Conservation (phyloP, 495 filamentous ascomycete species). For the Glarea lozoyensis region DNA sequence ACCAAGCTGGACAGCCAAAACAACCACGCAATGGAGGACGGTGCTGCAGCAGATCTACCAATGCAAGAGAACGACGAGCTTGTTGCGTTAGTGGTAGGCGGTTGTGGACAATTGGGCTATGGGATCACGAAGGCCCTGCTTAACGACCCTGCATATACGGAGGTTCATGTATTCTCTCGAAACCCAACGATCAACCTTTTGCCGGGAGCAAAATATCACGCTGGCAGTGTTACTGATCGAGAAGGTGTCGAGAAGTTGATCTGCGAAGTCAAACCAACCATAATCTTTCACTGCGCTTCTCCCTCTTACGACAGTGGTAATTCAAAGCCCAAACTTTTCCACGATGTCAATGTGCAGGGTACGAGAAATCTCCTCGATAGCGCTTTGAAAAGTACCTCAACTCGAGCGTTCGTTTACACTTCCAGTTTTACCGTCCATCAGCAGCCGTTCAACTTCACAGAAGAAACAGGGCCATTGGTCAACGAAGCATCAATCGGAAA, state of each 20-base stretch:
- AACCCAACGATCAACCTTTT: background rate
- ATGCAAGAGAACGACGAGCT: too few relatives aligned
- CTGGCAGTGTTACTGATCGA: background rate
- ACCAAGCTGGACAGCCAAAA: too few relatives aligned
- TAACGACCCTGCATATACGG: background rate
- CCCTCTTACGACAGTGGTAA: background rate
- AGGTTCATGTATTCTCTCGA: background rate
- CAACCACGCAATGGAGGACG: too few relatives aligned
- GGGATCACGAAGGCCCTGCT: background rate
- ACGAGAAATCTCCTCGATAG: conserved; percentile 68
- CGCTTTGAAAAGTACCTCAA: conserved; percentile 45
- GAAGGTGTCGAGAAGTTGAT: background rate
- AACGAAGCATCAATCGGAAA: background rate
- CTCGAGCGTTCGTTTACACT: conserved; percentile 89
- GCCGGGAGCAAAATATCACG: background rate
- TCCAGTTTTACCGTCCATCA: conserved; percentile 40
- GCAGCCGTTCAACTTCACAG: background rate
- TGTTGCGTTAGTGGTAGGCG: background rate
- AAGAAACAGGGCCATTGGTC: conserved; percentile 3
- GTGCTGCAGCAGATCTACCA: too few relatives aligned
- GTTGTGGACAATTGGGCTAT: background rate
- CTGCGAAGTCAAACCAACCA: background rate
- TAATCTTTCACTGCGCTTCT: background rate
- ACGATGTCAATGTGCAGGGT: conserved; percentile 72
- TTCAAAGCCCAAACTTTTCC: background rate